Conservation (phyloP, 83 land plant genomes). For the Picea mariana region DNA sequence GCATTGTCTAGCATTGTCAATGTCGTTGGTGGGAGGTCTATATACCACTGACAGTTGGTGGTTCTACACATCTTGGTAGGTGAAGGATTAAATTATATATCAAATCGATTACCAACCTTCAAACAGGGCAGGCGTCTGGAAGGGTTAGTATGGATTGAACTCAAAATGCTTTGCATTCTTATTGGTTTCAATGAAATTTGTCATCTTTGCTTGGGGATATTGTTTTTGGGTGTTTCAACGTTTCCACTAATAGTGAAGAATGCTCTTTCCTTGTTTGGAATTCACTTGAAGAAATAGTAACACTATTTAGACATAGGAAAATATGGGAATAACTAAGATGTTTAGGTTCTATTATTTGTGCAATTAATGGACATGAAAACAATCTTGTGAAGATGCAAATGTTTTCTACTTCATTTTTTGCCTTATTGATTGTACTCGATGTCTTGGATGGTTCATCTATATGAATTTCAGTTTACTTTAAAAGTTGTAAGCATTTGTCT, state of each 20-base stretch:
- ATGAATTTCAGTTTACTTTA: neutral
- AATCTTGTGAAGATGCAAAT: neutral
- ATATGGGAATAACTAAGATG: too few species aligned
- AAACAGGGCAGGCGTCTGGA: too few species aligned
- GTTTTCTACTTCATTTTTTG: neutral
- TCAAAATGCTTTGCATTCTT: neutral
- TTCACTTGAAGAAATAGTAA: neutral
- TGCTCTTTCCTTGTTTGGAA: neutral
- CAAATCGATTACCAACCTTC: too few species aligned
- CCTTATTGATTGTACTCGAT: neutral
- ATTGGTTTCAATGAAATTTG: neutral
- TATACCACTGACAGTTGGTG: too few species aligned
- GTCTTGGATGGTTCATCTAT: constrained; percentile 3
- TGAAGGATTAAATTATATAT: too few species aligned
- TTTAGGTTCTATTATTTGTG: neutral
- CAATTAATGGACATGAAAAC: neutral
- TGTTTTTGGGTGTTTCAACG: neutral
- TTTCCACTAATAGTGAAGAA: neutral
- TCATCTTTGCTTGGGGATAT: neutral
- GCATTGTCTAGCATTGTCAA: too few species aligned
- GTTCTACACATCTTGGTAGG: too few species aligned
- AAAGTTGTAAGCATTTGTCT: neutral
- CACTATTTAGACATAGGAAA: neutral
- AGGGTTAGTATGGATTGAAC: neutral
- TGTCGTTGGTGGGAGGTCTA: too few species aligned